Base-by-base conservation (phyloP, 2,329 filamentous ascomycete species). In the Microcera coccophila region DNA sequence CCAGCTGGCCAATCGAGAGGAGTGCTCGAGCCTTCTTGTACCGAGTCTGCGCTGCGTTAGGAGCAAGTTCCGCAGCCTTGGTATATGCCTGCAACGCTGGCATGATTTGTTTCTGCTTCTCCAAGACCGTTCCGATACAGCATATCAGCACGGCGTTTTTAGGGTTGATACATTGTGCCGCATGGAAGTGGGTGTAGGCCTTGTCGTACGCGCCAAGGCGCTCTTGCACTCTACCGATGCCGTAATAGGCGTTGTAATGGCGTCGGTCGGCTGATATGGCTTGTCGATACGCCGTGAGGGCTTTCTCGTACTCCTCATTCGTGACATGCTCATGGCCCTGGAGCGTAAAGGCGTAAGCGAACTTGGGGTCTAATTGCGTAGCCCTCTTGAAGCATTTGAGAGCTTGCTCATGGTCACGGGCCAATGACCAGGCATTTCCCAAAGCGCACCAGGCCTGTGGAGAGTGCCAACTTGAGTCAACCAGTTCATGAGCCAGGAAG, bases 201-300 rank as follows among this genome's bases (percentile, higher is more conserved):
- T 93, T 88, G 48, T 95, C 88, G 56, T 88, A 90, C 63, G 89
- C 90, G 59, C 90, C 90, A 57, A 94, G 79, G 60, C 90, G 91
- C 65, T 95, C 88, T 58, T 91, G 93, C 2, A 95, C 90, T 46
- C 79, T 75, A 21, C 81, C 82, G 43, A 86, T 82, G 53, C 93
- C 93, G 63, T 97, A 98, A 79, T 94, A 97, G n/a, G 91, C 93
- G 61, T 96, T 95, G 71, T 97, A 98, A 62, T 96, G 91, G 16
- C 91, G 82, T 42, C 79, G 82, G 59, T 98, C 90, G 1, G 88
- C 89, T 34, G 84, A 80, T 53, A 98, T 87, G 2, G 89, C 90
- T 40, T 84, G 81, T 24, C 94, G 82, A 65, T 96, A 98, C 2
- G 89, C 85, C 29, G 84, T 81, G 34, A 95, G 78, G 0, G 93